Evolutionary conservation across 164 flowering plant species (phyloP), one percentile per base, ranked within the genome.

Genomic region (Akebia trifoliata): DNA sequence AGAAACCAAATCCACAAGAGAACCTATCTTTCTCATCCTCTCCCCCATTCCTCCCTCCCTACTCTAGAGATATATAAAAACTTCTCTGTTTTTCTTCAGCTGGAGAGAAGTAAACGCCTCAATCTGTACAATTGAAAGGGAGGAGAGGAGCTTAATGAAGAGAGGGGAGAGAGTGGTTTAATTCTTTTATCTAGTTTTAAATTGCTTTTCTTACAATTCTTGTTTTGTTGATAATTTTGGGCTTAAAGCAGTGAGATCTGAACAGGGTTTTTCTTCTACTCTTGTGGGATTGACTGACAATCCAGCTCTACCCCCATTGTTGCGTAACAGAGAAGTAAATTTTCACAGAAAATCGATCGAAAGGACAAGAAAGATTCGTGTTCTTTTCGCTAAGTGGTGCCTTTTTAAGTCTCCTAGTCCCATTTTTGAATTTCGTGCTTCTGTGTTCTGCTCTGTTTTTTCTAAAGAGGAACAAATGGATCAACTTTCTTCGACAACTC

Each of bases 291-390:
- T 61, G 52, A 63, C 76, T 69, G 72, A 70, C 70, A 73, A 54
- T 64, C 65, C 74, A 62, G 50, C 62, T 62, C 57, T 32, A 51
- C n/a, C 56, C 31, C 36, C 69, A 56, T 42, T 64, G 52, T 34
- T 30, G 79, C 75, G 68, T 80, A 52, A 26, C 34, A 38, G 47
- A 50, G 59, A 71, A 75, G 84, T 67, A 56, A 75, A 32, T 59
- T 42, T 11, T 4, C 52, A 50, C 26, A 46, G 29, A 31, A 28
- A 26, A 44, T 56, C 39, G 59, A 40, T 61, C 58, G 32, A 63
- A 56, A 49, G 26, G 60, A 50, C 15, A 34, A 18, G 26, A 65
- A 47, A 64, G 65, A 73, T 65, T 69, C 76, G 36, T 63, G 50
- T 60, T 71, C 57, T 69, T 65, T 77, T 62, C 35, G 38, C 48